Evolutionary conservation across 139 green algal species (phyloP).

Genomic region (Chlorella ohadii): DNA sequence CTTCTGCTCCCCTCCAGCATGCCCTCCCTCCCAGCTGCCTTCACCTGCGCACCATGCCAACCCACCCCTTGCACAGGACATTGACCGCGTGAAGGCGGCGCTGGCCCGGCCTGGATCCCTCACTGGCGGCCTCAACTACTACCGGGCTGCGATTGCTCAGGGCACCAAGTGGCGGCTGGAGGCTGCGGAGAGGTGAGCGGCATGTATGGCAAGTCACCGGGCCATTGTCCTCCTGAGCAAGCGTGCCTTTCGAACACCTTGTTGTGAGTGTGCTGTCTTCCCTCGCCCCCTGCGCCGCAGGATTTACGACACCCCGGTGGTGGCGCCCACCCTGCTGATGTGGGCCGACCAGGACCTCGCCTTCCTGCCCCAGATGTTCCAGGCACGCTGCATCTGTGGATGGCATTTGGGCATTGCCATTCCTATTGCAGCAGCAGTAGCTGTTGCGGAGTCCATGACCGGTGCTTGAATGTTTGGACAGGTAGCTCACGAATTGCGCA

Average conservation of each 20-base stretch:
- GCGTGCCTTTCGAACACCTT: too few species aligned
- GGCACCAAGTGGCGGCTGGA: not conserved
- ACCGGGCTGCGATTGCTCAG: slow-evolving; percentile 24
- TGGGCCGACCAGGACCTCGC: slow-evolving; percentile 39
- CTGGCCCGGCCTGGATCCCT: slow-evolving; percentile 38
- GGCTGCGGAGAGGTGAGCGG: not conserved
- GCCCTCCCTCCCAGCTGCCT: too few species aligned
- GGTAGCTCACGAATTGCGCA: too few species aligned
- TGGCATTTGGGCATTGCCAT: too few species aligned
- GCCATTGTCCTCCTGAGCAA: too few species aligned
- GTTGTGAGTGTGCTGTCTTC: too few species aligned
- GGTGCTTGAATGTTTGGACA: too few species aligned
- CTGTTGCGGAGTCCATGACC: too few species aligned
- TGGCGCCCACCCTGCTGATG: slow-evolving; percentile 37
- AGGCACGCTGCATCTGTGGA: not conserved
- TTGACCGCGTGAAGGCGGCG: slow-evolving; percentile 51
- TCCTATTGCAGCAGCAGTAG: too few species aligned
- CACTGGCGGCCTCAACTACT: slow-evolving; percentile 49
- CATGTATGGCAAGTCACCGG: too few species aligned
- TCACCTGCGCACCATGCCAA: not conserved
- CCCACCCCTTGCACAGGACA: slow-evolving; percentile 8
- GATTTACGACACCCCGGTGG: not conserved
- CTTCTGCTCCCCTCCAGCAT: too few species aligned
- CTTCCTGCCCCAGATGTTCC: slow-evolving; percentile 35
- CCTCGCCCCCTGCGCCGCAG: not conserved